Base-by-base conservation (phyloP, 2,329 filamentous ascomycete species). In the Magnaporthiopsis incrustans region DNA sequence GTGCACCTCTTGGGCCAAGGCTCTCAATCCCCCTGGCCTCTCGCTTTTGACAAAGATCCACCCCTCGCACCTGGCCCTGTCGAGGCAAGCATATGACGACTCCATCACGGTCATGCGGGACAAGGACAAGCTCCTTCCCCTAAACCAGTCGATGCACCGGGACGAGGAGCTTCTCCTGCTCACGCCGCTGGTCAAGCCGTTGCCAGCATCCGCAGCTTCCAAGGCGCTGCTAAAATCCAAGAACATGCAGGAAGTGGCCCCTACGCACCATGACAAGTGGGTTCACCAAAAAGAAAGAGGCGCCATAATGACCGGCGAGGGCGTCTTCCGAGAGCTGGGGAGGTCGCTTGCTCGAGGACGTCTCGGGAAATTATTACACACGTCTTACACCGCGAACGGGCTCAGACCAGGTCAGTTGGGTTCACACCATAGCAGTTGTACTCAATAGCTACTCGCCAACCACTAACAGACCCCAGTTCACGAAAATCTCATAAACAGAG, bases 81-180 rank as follows among this genome's bases (percentile, higher is more conserved):
- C 94, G 0, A 90, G 87, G 0, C 89, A 85, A 72, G 92, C 92
- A 2, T 99, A 98, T 74, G 93, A 96, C 71, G 89, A 87, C 68
- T 97, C 94, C 1, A 96, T 98, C 66, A 95, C 93, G 0, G 89
- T 99, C 30, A 91, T 98, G 60, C 84, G 93, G 65, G 94, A 99
- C 73, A 94, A 92, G 73, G 90, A 94, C 66, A 87, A 90, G 65
- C 78, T 96, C 1, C 79, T 99, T 3, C 95, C 95, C 1, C 80
- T 98, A 6, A 89, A 91, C 3, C 89, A 89, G 67, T 89, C 91
- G 5, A 83, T 97, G 72, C 89, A 94, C 60, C 85, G 89, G 26
- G 90, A 91, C 64, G 93, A 97, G 72, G 94, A 97, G 73, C 76
- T 98, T n/a, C 81, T 97, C 7, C 81, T 98, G 1, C 79, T 98